Base-by-base conservation (phyloP, 768 basidiomycete genomes). In the Asterophora lycoperdoides region DNA sequence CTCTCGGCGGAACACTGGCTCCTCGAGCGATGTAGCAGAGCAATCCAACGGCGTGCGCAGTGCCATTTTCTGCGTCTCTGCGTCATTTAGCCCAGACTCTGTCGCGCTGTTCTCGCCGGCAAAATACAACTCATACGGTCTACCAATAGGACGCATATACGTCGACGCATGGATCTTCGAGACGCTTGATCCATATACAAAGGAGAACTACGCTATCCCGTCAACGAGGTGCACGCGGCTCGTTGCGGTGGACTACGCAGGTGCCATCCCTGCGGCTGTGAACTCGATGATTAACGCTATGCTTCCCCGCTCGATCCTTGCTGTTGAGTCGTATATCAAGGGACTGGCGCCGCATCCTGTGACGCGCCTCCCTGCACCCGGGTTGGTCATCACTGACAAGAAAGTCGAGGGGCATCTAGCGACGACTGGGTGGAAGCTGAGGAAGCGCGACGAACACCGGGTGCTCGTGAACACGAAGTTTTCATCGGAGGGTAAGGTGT, bases 151-250 rank as follows among this genome's bases (percentile, higher is more conserved):
- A 2, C 81, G 87, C 11, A 73, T 92, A 29, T 84, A 89, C 55
- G 69, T 99, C 5, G 93, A 97, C 59, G 95, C 89, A 2, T 99
- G 96, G 96, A 83, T 95, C 28, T 68, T 96, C 58, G 93, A 99
- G 71, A 97, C 95, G 3, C 78, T 98, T 40, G 95, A 98, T 61
- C 93, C 94, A 0, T 97, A 97, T 51, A 87, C 91, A 18, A 85
- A 84, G 52, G 93, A 95, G 66, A 92, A 91, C 55, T 95, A 93
- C 61, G 80, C 91, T 10, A 95, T 98, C 38, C 96, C 94, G 1
- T 96, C 93, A 3, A 91, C 93, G 33, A 69, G 87, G 40, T 94
- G 91, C 64, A 93, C 88, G 37, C 76, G 89, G 48, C 72, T 95
- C 34, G 81, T 89, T 3, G 86, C 89, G 1, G 77, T 93, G 50